phyloP scores from a whole-genome alignment of 2,329 filamentous ascomycete species.

The Trichoderma sp. region DNA sequence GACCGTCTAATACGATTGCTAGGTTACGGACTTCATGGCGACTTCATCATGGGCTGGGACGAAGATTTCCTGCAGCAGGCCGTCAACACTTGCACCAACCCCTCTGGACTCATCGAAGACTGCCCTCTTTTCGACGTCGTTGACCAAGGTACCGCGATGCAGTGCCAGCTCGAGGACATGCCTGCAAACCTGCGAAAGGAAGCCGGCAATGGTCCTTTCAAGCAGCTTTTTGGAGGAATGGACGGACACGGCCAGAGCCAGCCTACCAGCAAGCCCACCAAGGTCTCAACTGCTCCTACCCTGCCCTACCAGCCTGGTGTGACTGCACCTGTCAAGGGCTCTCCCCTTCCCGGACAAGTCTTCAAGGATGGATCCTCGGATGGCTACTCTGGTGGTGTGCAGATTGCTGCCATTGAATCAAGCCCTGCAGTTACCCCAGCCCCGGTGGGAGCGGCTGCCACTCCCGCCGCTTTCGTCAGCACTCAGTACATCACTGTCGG shows the following conservation, averaged over 20 bases:
- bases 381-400: constrained; percentile 7
- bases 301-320: constrained; percentile 43
- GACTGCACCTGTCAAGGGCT: constrained; percentile 36
- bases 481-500: constrained; percentile 57
- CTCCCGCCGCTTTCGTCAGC: constrained; percentile 41
- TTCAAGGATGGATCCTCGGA: constrained; percentile 41
- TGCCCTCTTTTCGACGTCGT: constrained; percentile 77
- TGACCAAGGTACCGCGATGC: constrained; percentile 53
- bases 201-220: constrained; percentile 56
- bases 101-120: constrained; percentile 67
- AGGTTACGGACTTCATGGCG: constrained; percentile 76
- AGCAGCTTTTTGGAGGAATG: constrained; percentile 68
- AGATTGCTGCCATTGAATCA: constrained; percentile 7
- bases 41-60: constrained; percentile 82
- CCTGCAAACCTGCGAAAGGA: constrained; percentile 60
- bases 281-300: constrained; percentile 37
- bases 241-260: constrained; percentile 31
- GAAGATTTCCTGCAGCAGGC: constrained; percentile 67
- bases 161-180: constrained; percentile 62
- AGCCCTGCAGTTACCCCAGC: constrained; percentile 17
- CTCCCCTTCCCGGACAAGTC: constrained; percentile 46
- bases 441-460: constrained; percentile 8
- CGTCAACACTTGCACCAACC: constrained; percentile 73
- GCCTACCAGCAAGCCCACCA: neutral
- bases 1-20: neutral